These are phyloP conservation scores for Glycyrrhiza uralensis DNA, from an alignment of 306 rosid genomes.

Conservation along the genomic window DNA sequence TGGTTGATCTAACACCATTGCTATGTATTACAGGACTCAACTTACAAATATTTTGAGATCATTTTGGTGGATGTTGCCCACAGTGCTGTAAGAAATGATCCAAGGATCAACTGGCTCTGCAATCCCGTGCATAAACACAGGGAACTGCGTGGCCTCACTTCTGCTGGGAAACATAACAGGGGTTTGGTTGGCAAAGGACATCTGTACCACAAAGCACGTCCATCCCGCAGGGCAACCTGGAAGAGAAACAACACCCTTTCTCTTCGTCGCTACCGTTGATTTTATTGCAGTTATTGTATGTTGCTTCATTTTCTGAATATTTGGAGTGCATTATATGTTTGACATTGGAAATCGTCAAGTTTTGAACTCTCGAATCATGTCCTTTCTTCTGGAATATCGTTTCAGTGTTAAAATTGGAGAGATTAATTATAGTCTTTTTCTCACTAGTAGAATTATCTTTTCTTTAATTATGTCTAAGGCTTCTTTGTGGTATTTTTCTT, in stretches of 20 bases:
- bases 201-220: conserved; percentile 59
- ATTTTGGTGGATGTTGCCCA: conserved; percentile 79
- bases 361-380: no score
- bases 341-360: not conserved
- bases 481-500: no score
- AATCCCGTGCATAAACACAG: conserved; percentile 86
- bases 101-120: conserved; percentile 83
- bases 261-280: conserved; percentile 80
- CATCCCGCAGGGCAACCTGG: conserved; percentile 92
- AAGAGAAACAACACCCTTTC: conserved; percentile 86
- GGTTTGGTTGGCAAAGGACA: conserved; percentile 85
- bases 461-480: no score
- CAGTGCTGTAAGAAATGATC: conserved; percentile 69
- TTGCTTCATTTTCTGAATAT: conserved; percentile 10
- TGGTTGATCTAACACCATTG: not conserved
- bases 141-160: conserved; percentile 82
- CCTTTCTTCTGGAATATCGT: no score
- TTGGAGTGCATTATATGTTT: conserved; percentile 15
- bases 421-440: no score
- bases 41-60: conserved; percentile 80
- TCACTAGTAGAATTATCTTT: no score
- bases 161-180: conserved; percentile 80
- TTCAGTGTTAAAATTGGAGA: no score
- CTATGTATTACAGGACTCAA: conserved; percentile 58
- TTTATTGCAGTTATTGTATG: not conserved